These are phyloP conservation scores for Naematelia aurantialba DNA, from an alignment of 768 basidiomycete genomes.

Conservation along the genomic window DNA sequence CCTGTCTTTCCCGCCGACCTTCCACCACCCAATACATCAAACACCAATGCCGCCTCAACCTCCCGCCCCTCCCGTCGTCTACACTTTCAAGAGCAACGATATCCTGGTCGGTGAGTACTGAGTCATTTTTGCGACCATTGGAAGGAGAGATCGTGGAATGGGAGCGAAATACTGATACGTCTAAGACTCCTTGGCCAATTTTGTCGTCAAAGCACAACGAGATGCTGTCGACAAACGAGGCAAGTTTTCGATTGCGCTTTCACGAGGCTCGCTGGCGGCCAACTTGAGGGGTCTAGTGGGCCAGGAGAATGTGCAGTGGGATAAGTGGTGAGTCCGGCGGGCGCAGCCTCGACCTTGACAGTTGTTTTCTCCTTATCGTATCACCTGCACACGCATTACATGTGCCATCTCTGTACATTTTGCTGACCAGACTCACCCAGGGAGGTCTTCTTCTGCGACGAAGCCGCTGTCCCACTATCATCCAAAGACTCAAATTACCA, in stretches of 20 bases:
- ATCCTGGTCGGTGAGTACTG: constrained; percentile 55
- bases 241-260: constrained; percentile 86
- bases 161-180: constrained; percentile 15
- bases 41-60: constrained; percentile 49
- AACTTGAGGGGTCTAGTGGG: constrained; percentile 69
- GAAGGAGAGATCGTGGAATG: constrained; percentile 38
- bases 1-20: too few species aligned
- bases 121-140: background rate
- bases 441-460: constrained; percentile 97
- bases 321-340: constrained; percentile 80
- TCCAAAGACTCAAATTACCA: constrained; percentile 88
- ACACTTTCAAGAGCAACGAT: constrained; percentile 62
- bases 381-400: background rate
- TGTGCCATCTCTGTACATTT: background rate
- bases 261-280: constrained; percentile 80
- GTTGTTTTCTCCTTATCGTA: background rate
- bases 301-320: constrained; percentile 73
- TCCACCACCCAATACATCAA: too few species aligned
- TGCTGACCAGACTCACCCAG: constrained; percentile 52
- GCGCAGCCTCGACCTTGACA: too few species aligned
- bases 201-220: constrained; percentile 80
- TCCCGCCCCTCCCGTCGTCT: constrained; percentile 65
- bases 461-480: constrained; percentile 89
- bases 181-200: constrained; percentile 64
- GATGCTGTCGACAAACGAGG: constrained; percentile 86